These are phyloP conservation scores for Plantago ovata DNA, from an alignment of 257 asterid species.

Conservation along the genomic window DNA sequence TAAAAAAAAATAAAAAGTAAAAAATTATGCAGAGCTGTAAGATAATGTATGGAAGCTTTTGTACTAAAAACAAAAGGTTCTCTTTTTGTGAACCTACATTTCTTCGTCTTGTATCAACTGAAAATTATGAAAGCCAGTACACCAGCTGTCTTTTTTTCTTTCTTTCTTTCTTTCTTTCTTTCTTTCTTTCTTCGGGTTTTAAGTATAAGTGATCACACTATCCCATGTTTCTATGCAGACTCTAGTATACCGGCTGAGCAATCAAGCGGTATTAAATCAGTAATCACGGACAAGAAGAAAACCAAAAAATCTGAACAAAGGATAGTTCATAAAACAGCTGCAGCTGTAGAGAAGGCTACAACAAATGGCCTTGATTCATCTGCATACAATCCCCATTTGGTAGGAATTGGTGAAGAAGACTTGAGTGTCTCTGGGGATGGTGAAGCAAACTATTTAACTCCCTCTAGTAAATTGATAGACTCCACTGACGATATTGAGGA, in stretches of 20 bases:
- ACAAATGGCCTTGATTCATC: constrained; percentile 27
- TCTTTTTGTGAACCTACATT: too few relatives aligned
- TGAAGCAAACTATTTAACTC: constrained; percentile 31
- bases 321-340: constrained; percentile 27
- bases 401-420: constrained; percentile 28
- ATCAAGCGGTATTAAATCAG: constrained; percentile 29
- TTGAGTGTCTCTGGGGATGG: constrained; percentile 19
- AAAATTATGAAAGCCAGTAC: too few relatives aligned
- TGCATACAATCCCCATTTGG: constrained; percentile 17
- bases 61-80: too few relatives aligned
- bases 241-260: constrained; percentile 55
- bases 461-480: constrained; percentile 29
- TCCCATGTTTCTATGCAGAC: constrained; percentile 39
- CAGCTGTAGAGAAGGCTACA: constrained; percentile 22
- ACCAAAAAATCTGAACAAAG: constrained; percentile 35
- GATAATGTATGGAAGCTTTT: too few relatives aligned
- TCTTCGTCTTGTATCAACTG: too few relatives aligned
- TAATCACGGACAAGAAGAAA: constrained; percentile 26
- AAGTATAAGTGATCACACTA: neutral
- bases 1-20: too few relatives aligned
- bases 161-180: too few relatives aligned
- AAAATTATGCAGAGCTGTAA: too few relatives aligned
- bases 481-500: constrained; percentile 46
- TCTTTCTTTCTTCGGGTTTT: too few relatives aligned
- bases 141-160: too few relatives aligned